Base-by-base conservation (phyloP, 2,329 filamentous ascomycete species). In the Phialocephala subalpina region DNA sequence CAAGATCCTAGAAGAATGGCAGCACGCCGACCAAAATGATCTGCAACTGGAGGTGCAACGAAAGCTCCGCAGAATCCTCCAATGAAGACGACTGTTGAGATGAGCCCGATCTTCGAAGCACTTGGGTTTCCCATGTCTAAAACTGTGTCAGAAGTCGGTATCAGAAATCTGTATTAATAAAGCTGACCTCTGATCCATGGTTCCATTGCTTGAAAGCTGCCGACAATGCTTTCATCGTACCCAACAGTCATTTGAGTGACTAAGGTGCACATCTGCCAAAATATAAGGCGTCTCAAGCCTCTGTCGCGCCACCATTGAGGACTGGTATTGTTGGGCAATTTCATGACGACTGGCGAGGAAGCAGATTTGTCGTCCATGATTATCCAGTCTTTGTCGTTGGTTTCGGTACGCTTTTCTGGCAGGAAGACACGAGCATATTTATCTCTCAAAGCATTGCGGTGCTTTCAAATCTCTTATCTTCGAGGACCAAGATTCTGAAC, bases 151-250 rank as follows among this genome's bases (percentile, higher is more conserved):
- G 38, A 42, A 42, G 38, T 16, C 12, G 12, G 12, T 12, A n/a
- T 42, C 12, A 5, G 14, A 42, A 12, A 42, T 4, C 3, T 6
- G 38, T 14, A 5, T 42, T n/a, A 12, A 6, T 33, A 33, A 33
- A 33, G 9, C 38, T n/a, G 12, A 42, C 38, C 57, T 27, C 18
- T 29, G n/a, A 66, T 22, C 67, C 67, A 69, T 1, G 63, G 65
- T 29, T 63, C 49, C 63, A 69, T 67, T 9, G 67, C 67, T 55
- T 69, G 65, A 20, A 69, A 66, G 33, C 49, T 64, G 5, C 65
- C 62, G 35, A 64, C 56, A n/a, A 68, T 56, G 1, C 49, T 49
- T 47, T 68, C 63, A 57, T 68, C 66, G 52, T 65, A 69, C 8
- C 68, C 66, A 16, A 38, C 47, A 16, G 65, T 64, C 60, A 69